Base-by-base conservation (phyloP, 495 filamentous ascomycete species). In the Penicillium daleae region DNA sequence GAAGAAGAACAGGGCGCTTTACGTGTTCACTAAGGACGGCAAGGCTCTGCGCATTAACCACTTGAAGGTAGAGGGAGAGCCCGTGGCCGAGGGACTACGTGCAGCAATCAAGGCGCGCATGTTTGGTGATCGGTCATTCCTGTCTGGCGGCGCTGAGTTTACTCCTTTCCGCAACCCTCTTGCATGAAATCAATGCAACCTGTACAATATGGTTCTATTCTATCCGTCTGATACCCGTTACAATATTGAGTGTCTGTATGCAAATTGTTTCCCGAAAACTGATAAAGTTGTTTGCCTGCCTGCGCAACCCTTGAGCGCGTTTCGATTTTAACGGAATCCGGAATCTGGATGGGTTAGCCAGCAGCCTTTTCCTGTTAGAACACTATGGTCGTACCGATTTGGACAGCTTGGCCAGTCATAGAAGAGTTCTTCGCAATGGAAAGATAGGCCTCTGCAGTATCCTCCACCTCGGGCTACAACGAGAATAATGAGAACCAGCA, bases 381-480 rank as follows among this genome's bases (percentile, higher is more conserved):
- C 7, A 5, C 26, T 29, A 44, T 24, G 4, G 1, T 63, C 80
- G 62, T 69, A 87, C 84, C 85, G 59, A 87, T 71, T 59, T 79
- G 76, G 22, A 87, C 68, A 21, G 78, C 68, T 61, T 83, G 82
- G 26, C 85, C 84, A 3, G 84, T 87, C 82, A 87, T 83, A 13
- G 84, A 85, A 22, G 73, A 62, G 62, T 87, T 87, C 57, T 81
- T 85, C 5, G 85, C 84, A 50, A 81, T 69, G 40, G 76, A 78
- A 31, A 85, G 56, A 60, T 79, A 87, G 22, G 78, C 73, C 44
- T 86, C 77, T 17, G 85, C 84, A 13, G 77, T 78, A 66, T 86
- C 85, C 17, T 87, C 84, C 12, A 87, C 67, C 55, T 85, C 81
- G 52, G 81, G 80, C 84, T 83, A 27, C 27, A 52, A 17, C 32